phyloP scores from a whole-genome alignment of 768 basidiomycete species.

The Suillus ampliporus region DNA sequence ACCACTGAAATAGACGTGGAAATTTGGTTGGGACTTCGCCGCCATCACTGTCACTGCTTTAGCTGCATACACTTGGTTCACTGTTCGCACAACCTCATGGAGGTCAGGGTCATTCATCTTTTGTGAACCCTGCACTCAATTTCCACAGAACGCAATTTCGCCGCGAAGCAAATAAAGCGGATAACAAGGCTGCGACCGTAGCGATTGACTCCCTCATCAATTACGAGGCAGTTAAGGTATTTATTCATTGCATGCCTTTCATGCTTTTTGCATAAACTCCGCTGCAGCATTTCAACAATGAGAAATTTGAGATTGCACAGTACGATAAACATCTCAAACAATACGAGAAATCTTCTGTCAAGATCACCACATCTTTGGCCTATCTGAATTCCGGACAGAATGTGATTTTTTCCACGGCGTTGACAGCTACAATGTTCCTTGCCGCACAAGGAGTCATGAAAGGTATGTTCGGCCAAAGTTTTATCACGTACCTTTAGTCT shows the following conservation, averaged over 20 bases:
- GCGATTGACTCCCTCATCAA: conserved; percentile 97
- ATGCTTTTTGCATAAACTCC: conserved; percentile 7
- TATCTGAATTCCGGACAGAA: conserved; percentile 97
- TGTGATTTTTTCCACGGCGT: conserved; percentile 91
- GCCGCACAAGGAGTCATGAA: conserved; percentile 94
- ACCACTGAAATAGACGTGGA: conserved; percentile 72
- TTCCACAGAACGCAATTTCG: conserved; percentile 83
- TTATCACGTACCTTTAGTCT: conserved; percentile 5
- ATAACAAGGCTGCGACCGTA: conserved; percentile 93
- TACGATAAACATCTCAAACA: conserved; percentile 88
- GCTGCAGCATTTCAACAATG: conserved; percentile 94
- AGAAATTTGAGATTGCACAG: conserved; percentile 85
- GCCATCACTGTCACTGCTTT: conserved; percentile 86
- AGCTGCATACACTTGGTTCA: conserved; percentile 96
- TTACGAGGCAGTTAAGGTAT: conserved; percentile 97
- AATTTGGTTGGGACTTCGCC: conserved; percentile 98
- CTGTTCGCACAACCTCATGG: conserved; percentile 95
- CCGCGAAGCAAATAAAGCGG: conserved; percentile 92
- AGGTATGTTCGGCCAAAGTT: conserved; percentile 51
- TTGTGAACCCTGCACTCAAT: neutral
- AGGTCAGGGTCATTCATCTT: conserved; percentile 52
- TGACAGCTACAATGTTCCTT: conserved; percentile 95
- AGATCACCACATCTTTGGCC: conserved; percentile 93
- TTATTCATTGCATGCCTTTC: conserved; percentile 11
- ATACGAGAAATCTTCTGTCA: conserved; percentile 92